Evolutionary conservation across 1,284 basidiomycete species (phyloP), one percentile per base, ranked within the genome.

Genomic region (Peniophora sp.): DNA sequence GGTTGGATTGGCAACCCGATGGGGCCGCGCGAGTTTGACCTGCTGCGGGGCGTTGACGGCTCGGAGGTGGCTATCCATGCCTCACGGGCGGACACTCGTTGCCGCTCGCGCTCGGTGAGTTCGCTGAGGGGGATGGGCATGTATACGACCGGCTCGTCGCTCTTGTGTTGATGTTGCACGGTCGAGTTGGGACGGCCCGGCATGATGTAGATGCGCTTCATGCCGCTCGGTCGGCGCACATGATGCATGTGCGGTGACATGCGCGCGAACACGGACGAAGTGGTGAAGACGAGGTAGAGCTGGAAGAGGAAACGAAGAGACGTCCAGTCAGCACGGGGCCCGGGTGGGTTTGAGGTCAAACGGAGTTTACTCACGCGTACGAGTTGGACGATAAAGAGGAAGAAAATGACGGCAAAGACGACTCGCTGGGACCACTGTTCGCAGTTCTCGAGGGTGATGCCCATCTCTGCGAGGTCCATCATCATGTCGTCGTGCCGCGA

Each of bases 341-440:
- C 32, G 15, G 35, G 39, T 44, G 45, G 47, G 52, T 47, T 24
- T 32, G 12, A 32, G 6, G 5, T 12, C 27, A 12, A 37, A 24
- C 51, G 24, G 54, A 49, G 8, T 52, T 20, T 3, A 64, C 79
- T 66, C 62, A 88, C 85, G 56, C 85, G 71, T 52, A 85, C 66
- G 57, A 85, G 74, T 49, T 85, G 76, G 52, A 85, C 61, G 32
- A 88, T 67, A 44, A 80, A 71, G 65, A 83, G 74, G 51, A 81
- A 62, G 1, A 72, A 76, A 44, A 85, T 68, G 35, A 78, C 69
- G 0, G 68, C 79, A 51, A 83, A 64, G 24, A 83, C 73, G 14
- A 77, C 83, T 32, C 79, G 73, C 61, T 84, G 84, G 47, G 88
- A 74, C 84, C 85, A 88, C 52, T 75, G 73, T 60, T 89, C 86